Evolutionary conservation across 805 yeast species (phyloP).

Genomic region (Metschnikowia drakensbergensis): DNA sequence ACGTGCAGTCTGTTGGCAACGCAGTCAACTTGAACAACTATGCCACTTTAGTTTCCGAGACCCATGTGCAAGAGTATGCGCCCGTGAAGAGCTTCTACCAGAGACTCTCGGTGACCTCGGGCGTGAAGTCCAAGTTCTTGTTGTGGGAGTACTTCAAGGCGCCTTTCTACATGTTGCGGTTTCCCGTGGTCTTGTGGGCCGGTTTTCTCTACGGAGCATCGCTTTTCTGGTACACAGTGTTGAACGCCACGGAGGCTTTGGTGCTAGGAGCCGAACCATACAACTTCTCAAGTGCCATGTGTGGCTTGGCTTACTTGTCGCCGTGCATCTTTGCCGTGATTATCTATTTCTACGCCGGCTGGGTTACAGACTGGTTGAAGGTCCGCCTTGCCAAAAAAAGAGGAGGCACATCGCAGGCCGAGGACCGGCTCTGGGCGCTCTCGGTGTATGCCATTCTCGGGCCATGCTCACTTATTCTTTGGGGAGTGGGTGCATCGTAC

Average conservation of each 20-base stretch:
- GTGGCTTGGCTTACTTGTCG: slow-evolving; percentile 17
- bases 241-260: slow-evolving; percentile 22
- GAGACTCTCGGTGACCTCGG: slow-evolving; percentile 12
- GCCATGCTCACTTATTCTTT: slow-evolving; percentile 17
- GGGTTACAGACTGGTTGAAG: slow-evolving; percentile 15
- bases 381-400: slow-evolving; percentile 12
- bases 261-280: slow-evolving; percentile 42
- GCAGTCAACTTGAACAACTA: slow-evolving; percentile 7
- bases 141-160: slow-evolving; percentile 18
- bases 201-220: slow-evolving; percentile 22
- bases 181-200: slow-evolving; percentile 20
- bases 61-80: slow-evolving; percentile 2
- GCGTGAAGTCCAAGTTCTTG: slow-evolving; percentile 11
- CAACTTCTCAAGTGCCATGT: slow-evolving; percentile 38
- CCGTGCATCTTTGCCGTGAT: slow-evolving; percentile 15
- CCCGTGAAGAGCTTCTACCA: slow-evolving; percentile 14
- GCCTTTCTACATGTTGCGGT: slow-evolving; percentile 19
- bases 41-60: slow-evolving; percentile 8
- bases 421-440: slow-evolving; percentile 15
- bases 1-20: neutral
- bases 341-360: slow-evolving; percentile 16
- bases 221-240: slow-evolving; percentile 22
- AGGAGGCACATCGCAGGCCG: slow-evolving; percentile 15
- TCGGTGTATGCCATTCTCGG: slow-evolving; percentile 16
- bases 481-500: slow-evolving; percentile 24